Evolutionary conservation across 2,329 filamentous ascomycete genomes (phyloP), one percentile per base, ranked within the genome.

Genomic region (Calycina marina): DNA sequence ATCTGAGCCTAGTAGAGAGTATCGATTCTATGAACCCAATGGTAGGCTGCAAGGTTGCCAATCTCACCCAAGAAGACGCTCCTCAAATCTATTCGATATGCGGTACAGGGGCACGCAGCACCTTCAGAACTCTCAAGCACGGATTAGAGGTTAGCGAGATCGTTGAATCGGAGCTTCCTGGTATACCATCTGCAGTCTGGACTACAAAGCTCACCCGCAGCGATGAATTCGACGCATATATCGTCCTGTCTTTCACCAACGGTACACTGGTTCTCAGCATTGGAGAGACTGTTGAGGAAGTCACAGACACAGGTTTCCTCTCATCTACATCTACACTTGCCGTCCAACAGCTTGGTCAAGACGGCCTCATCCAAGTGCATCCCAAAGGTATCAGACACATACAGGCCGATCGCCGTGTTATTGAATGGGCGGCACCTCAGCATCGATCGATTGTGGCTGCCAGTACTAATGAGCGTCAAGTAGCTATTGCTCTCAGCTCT

Each of bases 361-460:
- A 93, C 52, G 83, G 85, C 15, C 64, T 96, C 25, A 75, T 98
- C 12, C 90, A 98, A 53, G 82, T 98, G 4, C 86, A 98, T 48
- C 85, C 88, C n/a, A 86, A 86, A 50, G 90, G 90, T 34, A 93
- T 98, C 39, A 73, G 86, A 30, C 86, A 94, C 48, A 88, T 98
- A 36, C 72, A 79, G 37, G 81, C 67, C 8, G 70, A 75, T 47
- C 67, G 79, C 10, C 71, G 77, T 14, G 71, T 93, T 13, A 93
- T 92, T 43, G 86, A 96, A 52, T 98, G 90, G 90, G 75, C 81
- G 10, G 79, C 82, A 4, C 92, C 92, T 0, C 79, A 92, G 45
- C 88, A 98, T 61, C 73, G 90, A 14, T 92, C 88, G 0, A 96
- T 98, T 42, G 85, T 96, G 28, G 84, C 88, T 6, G 92, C 88